Percentiles rank a stretch among this genome's conserved stretches.
Conservation (phyloP, 257 asterid genomes). For the Echium plantagineum region DNA sequence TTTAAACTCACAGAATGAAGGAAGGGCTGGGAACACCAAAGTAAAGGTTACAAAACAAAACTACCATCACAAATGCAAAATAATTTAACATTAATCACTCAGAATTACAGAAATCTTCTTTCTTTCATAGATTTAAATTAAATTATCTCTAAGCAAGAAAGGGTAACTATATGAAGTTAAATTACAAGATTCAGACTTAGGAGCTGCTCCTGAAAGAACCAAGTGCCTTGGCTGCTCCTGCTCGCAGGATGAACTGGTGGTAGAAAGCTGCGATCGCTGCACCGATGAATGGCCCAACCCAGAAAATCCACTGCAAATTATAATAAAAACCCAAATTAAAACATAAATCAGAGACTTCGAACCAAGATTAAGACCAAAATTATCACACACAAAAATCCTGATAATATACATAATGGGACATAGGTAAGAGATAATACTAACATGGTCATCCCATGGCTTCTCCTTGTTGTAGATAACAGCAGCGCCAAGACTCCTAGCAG, state of each 20-base stretch:
- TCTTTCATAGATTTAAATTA: too few species aligned
- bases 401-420: neutral
- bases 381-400: too few species aligned
- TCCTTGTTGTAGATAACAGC: constrained; percentile 46
- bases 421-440: constrained; percentile 8
- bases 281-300: constrained; percentile 44
- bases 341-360: too few species aligned
- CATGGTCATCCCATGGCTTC: constrained; percentile 60
- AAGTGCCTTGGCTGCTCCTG: constrained; percentile 70
- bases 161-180: neutral
- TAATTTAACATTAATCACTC: neutral
- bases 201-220: constrained; percentile 57
- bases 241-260: constrained; percentile 63
- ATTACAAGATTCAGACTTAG: neutral
- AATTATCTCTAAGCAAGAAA: neutral
- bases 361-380: too few species aligned
- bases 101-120: neutral
- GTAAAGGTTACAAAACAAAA: too few species aligned
- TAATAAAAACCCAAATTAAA: neutral
- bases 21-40: too few species aligned
- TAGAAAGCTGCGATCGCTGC: constrained; percentile 74
- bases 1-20: too few species aligned
- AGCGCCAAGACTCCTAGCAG: constrained; percentile 81
- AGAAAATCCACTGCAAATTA: constrained; percentile 50
- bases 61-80: neutral